phyloP scores from a whole-genome alignment of 176 grass and related monocot species.

The Zea luxurians region DNA sequence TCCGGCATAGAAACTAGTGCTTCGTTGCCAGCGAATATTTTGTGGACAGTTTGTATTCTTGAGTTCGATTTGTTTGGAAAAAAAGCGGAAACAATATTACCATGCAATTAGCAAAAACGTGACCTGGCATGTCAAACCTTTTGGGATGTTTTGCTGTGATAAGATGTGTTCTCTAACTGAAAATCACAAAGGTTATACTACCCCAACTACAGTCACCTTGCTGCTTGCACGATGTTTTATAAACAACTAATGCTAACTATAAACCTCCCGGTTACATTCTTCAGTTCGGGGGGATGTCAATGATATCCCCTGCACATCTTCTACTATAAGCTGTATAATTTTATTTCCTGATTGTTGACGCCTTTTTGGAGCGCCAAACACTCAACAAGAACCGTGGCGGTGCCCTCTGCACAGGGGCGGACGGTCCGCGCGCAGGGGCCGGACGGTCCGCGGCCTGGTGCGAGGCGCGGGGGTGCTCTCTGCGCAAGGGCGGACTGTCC shows the following conservation, averaged over 20 bases:
- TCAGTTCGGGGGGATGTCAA: not conserved
- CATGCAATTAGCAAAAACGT: not conserved
- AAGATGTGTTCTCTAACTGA: not conserved
- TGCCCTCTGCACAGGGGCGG: too few species aligned
- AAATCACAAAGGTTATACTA: not conserved
- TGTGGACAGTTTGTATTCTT: not conserved
- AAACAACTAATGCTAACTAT: constrained; percentile 12
- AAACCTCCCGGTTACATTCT: not conserved
- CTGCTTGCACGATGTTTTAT: not conserved
- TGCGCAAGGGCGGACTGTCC: too few species aligned
- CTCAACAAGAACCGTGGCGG: too few species aligned
- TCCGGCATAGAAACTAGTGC: not conserved
- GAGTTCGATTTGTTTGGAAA: not conserved
- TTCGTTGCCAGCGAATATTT: not conserved
- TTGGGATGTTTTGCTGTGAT: not conserved
- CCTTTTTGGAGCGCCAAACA: too few species aligned
- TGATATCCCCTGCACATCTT: not conserved
- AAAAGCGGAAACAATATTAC: not conserved
- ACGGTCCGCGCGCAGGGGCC: too few species aligned
- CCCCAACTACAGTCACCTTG: not conserved
- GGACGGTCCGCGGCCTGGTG: too few species aligned
- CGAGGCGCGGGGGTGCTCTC: too few species aligned
- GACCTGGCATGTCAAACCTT: not conserved
- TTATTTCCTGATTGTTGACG: not conserved
- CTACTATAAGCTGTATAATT: not conserved